Percentiles rank a stretch among this genome's conserved stretches.
phyloP scores from a whole-genome alignment of 257 asterid genomes.

The Buddleja alternifolia region DNA sequence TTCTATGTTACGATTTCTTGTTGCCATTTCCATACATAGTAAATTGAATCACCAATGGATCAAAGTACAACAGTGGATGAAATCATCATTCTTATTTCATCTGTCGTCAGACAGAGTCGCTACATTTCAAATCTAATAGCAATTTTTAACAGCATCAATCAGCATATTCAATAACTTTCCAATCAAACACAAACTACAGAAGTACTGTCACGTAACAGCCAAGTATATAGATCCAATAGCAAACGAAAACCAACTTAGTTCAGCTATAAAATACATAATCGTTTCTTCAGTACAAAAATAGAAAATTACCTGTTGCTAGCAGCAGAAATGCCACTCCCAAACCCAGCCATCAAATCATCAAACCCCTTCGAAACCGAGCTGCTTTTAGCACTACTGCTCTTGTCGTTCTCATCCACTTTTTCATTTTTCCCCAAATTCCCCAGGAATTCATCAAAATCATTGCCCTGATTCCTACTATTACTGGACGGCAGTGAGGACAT shows the following conservation, averaged over 20 bases:
- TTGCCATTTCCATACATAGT: background rate
- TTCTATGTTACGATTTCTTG: background rate
- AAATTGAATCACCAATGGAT: background rate
- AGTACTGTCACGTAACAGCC: background rate
- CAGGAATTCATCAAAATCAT: conserved; percentile 64
- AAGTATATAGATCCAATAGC: conserved; percentile 18
- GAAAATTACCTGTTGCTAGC: conserved; percentile 60
- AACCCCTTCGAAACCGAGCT: conserved; percentile 56
- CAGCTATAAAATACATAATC: conserved; percentile 6
- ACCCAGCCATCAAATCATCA: conserved; percentile 80
- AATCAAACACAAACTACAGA: conserved; percentile 6
- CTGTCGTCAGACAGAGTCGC: background rate
- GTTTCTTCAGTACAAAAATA: conserved; percentile 13
- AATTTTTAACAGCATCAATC: conserved; percentile 1
- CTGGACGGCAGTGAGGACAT: conserved; percentile 49
- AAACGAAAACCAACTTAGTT: conserved; percentile 8
- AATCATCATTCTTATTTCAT: background rate
- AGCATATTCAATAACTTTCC: conserved; percentile 6
- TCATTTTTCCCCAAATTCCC: conserved; percentile 62
- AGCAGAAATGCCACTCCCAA: conserved; percentile 58
- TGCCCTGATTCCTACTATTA: conserved; percentile 39
- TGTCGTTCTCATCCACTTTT: conserved; percentile 42
- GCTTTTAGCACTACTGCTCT: conserved; percentile 44
- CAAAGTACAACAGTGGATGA: conserved; percentile 2
- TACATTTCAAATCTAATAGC: conserved; percentile 13